Evolutionary conservation across 2,329 filamentous ascomycete genomes (phyloP).

Genomic region (Sporothrix dimorphospora): DNA sequence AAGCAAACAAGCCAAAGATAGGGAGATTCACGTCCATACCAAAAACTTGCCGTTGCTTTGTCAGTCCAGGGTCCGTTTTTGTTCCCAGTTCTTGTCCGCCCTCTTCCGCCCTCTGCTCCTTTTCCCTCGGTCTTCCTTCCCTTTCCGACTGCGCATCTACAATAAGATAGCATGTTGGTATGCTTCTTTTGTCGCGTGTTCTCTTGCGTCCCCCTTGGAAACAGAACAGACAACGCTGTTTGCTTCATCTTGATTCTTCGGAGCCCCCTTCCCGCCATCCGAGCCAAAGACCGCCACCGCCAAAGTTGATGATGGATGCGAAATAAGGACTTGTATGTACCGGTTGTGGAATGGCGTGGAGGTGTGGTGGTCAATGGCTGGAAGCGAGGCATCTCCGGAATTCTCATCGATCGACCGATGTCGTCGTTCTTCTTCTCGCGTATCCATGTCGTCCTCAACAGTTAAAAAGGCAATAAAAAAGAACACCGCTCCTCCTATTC

Average conservation of each 20-base stretch:
- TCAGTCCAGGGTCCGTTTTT: background rate
- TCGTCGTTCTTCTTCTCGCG: background rate
- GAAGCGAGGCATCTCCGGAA: constrained; percentile 13
- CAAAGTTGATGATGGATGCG: background rate
- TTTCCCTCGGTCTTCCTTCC: constrained; percentile 15
- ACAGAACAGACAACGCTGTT: background rate
- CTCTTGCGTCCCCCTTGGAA: background rate
- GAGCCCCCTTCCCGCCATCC: constrained; percentile 12
- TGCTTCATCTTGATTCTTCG: background rate
- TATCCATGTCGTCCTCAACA: background rate
- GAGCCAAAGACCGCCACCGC: constrained; percentile 13
- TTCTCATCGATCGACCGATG: background rate
- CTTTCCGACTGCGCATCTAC: constrained; percentile 20
- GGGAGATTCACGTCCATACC: background rate
- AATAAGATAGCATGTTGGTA: constrained; percentile 1
- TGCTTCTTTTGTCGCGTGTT: constrained; percentile 14
- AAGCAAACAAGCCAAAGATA: background rate
- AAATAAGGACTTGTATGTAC: constrained; percentile 19
- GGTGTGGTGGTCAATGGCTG: background rate
- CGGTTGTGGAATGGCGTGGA: constrained; percentile 5
- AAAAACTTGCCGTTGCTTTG: background rate
- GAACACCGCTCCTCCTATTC: constrained; percentile 11
- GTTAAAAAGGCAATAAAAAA: background rate
- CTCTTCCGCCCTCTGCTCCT: constrained; percentile 19
- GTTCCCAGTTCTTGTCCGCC: background rate